Evolutionary conservation across 176 grass and related monocot genomes (phyloP), one percentile per base, ranked within the genome.

Genomic region (barley (Hordeum vulgare)): DNA sequence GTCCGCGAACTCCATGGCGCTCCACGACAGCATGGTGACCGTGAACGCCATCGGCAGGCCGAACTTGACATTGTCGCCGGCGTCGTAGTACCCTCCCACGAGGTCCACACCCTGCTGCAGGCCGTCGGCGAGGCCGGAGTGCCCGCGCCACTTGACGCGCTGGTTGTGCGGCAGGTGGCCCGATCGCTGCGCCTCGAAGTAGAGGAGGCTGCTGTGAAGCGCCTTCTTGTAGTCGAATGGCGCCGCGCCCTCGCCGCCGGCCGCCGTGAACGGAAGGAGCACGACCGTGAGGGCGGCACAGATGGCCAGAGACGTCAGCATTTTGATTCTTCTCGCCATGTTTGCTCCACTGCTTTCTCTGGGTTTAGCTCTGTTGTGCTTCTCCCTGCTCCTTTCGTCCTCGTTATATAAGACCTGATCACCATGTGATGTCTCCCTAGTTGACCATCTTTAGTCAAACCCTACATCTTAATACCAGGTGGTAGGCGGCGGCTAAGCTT

Each of bases 11-110:
- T 94, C 89, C 59, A 87, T 79, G 76, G 83, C 60, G 66, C 87
- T 80, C 92, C 92, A 94, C 23, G 89, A 87, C 36, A 94, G 89
- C 89, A 94, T 91, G 40, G 89, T 91, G 0, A 94, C 41, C 1
- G 92, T 94, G 85, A 94, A 94, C 27, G 92, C 92, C 92, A 91
- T 94, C 0, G 92, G 89, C 65, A 94, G 87, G 37, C 89, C 92
- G 89, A 94, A 94, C 89, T 91, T 94, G 44, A 94, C 89, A 65
- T 94, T 88, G 88, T 91, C 92, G 53, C 92, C 92, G 9, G 89
- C 92, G 79, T 94, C 89, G 33, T 94, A 91, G 80, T 94, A 94
- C 0, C 92, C 92, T 29, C 92, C 92, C 8, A 94, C 92, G 24
- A 94, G 88, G 81, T 94, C 89, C 27, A 91, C 89, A n/a, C 94